These are phyloP conservation scores for Arabis alpina DNA, from an alignment of 345 rosid species.

Conservation along the genomic window DNA sequence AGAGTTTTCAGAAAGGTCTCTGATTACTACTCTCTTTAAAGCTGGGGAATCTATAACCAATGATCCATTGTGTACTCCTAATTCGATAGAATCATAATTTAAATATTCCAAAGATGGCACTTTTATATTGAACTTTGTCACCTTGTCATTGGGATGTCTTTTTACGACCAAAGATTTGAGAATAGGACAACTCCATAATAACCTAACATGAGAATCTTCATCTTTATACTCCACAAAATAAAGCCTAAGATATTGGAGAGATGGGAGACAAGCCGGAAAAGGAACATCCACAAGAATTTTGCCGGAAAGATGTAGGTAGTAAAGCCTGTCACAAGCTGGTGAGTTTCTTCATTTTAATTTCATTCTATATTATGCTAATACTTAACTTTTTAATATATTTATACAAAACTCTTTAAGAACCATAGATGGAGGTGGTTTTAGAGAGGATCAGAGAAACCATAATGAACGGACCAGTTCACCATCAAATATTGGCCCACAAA, in stretches of 20 bases:
- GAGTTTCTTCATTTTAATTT: no score
- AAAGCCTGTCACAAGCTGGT: no score
- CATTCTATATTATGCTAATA: no score
- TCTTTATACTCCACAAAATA: neutral
- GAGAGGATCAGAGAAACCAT: no score
- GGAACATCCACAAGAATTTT: no score
- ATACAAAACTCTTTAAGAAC: no score
- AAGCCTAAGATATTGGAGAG: neutral
- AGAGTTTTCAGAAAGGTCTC: neutral
- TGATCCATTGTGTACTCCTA: neutral
- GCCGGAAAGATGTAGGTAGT: no score
- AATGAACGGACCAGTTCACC: no score
- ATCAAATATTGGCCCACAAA: no score
- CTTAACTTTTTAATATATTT: no score
- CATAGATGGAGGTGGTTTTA: no score
- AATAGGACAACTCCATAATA: constrained; percentile 5
- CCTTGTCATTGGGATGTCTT: neutral
- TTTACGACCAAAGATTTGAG: neutral
- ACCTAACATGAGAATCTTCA: constrained; percentile 2
- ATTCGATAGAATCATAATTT: neutral
- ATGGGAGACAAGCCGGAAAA: no score
- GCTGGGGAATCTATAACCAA: neutral
- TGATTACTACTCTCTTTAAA: neutral
- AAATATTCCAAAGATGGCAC: neutral
- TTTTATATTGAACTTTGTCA: neutral